These are phyloP conservation scores for Trichoderma oligosporum DNA, from an alignment of 2,329 filamentous ascomycete genomes.

Conservation along the genomic window DNA sequence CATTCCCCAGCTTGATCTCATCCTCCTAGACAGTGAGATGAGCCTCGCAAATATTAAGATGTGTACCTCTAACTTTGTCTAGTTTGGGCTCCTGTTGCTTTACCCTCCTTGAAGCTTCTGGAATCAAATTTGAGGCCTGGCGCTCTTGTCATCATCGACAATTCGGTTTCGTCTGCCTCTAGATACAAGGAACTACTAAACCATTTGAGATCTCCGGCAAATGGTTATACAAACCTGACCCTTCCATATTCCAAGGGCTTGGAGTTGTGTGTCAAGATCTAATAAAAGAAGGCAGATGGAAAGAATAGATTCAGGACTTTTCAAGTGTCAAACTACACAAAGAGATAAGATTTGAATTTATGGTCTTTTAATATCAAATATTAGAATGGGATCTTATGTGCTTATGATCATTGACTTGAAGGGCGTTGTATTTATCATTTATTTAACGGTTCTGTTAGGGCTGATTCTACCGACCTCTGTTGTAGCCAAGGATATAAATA, in stretches of 20 bases:
- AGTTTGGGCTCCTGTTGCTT: constrained; percentile 56
- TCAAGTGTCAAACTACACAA: not conserved
- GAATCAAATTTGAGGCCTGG: constrained; percentile 45
- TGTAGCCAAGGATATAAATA: too few species aligned
- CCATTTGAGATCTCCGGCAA: constrained; percentile 43
- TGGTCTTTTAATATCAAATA: too few species aligned
- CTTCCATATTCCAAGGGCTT: constrained; percentile 33
- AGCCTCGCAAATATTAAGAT: too few species aligned
- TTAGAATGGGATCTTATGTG: too few species aligned
- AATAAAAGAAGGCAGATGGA: not conserved
- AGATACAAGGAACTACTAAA: constrained; percentile 48
- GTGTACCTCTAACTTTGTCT: not conserved
- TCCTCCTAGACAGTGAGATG: constrained; percentile 60
- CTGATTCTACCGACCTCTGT: too few species aligned
- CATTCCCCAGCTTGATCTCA: constrained; percentile 46
- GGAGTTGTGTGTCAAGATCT: constrained; percentile 27
- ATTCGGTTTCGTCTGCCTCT: constrained; percentile 38
- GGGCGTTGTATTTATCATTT: too few species aligned
- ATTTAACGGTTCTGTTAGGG: too few species aligned
- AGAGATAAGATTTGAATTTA: too few species aligned
- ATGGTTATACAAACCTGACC: constrained; percentile 45
- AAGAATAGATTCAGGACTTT: too few species aligned
- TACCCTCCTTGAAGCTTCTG: constrained; percentile 50
- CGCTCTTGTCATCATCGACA: constrained; percentile 49
- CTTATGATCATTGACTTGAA: too few species aligned